Evolutionary conservation across 2,329 filamentous ascomycete species (phyloP), one percentile per base, ranked within the genome.

Genomic region (Arthrobotrys musiformis): DNA sequence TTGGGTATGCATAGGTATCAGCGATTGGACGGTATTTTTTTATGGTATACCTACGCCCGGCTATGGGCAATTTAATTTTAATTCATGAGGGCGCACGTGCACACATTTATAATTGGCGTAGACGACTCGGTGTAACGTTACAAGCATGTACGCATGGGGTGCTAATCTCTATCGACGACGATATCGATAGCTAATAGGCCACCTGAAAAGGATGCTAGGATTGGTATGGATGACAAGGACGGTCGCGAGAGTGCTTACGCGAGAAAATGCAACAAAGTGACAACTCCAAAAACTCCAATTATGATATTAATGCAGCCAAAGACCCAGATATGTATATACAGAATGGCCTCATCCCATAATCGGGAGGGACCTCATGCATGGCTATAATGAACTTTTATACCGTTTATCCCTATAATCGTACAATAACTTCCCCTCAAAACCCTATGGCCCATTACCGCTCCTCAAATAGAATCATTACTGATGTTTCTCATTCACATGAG

Each of bases 401-500:
- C 26, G 13, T 37, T 40, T n/a, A n/a, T n/a, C n/a, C 33, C 1
- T 24, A 37, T 35, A 56, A n/a, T 58, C 17, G 13, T 58, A 58
- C 54, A 58, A 13, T 33, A 35, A 9, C 15, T n/a, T n/a, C n/a
- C 50, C 7, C n/a, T n/a, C 4, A 22, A n/a, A 26, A 24, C 28
- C n/a, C 17, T n/a, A 26, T n/a, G n/a, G n/a, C n/a, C 9, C 19
- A 58, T 35, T 33, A 56, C 26, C 48, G 15, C 9, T 42, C 6
- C 2, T 42, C 4, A 1, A 19, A 42, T 19, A 19, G 11, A 35
- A 35, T 11, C 30, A 15, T 58, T 58, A 26, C 19, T 40, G 28
- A 28, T 26, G 44, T 42, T 77, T 66, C 40, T 70, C 60, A 35
- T 66, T 52, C 26, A 60, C 40, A n/a, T 58, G 72, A 1, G 2